Conservation (phyloP, 768 basidiomycete species). For the Kwoniella sp. region DNA sequence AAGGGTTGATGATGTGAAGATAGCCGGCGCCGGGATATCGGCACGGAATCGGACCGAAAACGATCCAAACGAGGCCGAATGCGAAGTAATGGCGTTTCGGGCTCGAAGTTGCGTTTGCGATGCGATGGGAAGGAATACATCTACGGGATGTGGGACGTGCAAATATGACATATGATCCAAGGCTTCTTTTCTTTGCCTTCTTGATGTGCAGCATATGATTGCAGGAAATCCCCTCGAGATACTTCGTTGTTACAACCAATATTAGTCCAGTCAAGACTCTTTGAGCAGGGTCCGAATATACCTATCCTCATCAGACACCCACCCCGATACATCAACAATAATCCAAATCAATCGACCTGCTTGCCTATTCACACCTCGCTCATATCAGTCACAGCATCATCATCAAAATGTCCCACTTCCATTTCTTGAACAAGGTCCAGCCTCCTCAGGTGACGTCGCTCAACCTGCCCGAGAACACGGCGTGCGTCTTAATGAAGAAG, state of each 20-base stretch:
- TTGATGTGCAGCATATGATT: too few species aligned
- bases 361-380: background rate
- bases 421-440: constrained; percentile 42
- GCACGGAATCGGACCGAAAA: constrained; percentile 1
- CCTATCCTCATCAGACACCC: too few species aligned
- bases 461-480: constrained; percentile 36
- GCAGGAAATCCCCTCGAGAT: too few species aligned
- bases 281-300: too few species aligned
- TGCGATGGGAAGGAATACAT: too few species aligned
- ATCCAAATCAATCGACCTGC: background rate
- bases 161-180: too few species aligned
- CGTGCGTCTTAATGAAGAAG: constrained; percentile 42
- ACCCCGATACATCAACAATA: too few species aligned
- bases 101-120: too few species aligned
- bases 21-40: background rate
- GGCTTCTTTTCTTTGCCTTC: too few species aligned
- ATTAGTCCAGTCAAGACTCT: too few species aligned
- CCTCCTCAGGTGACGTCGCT: constrained; percentile 39
- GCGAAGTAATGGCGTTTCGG: background rate
- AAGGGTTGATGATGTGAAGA: background rate
- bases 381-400: background rate
- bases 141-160: too few species aligned
- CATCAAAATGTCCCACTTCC: constrained; percentile 42
- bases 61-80: background rate
- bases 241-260: too few species aligned